Conservation (phyloP, 1,139 yeast genomes). For the Candida buenavistaensis region DNA sequence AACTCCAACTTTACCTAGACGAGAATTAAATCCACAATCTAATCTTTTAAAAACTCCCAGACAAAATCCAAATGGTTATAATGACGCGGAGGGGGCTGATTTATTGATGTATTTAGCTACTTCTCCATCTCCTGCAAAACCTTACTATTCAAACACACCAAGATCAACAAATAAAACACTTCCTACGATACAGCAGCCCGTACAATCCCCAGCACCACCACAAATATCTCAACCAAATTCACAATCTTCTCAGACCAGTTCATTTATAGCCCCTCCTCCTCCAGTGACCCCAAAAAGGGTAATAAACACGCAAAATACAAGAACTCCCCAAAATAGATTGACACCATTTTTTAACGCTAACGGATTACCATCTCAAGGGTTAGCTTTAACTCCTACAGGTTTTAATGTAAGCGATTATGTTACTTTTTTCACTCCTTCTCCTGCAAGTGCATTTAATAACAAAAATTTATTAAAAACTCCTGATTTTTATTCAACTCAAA, state of each 20-base stretch:
- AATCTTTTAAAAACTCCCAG: slow-evolving; percentile 33
- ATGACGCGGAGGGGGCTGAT: slow-evolving; percentile 81
- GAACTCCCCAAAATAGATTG: slow-evolving; percentile 46
- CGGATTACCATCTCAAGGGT: slow-evolving; percentile 45
- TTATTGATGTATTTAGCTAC: slow-evolving; percentile 79
- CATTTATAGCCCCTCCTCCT: slow-evolving; percentile 42
- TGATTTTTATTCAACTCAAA: slow-evolving; percentile 33
- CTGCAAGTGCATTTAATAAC: slow-evolving; percentile 41
- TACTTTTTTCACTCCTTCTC: slow-evolving; percentile 75
- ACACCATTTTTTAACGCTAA: slow-evolving; percentile 40
- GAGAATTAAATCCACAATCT: slow-evolving; percentile 17
- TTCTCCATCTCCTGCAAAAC: slow-evolving; percentile 74
- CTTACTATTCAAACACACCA: slow-evolving; percentile 37
- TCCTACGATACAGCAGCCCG: slow-evolving; percentile 7
- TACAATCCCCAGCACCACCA: slow-evolving; percentile 6
- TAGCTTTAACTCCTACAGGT: slow-evolving; percentile 61
- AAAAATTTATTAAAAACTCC: slow-evolving; percentile 43
- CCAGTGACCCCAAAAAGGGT: slow-evolving; percentile 48
- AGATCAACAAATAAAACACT: slow-evolving; percentile 14
- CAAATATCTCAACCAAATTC: slow-evolving; percentile 5
- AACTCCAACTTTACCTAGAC: slow-evolving; percentile 37
- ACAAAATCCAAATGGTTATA: slow-evolving; percentile 17
- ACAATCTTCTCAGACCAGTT: slow-evolving; percentile 3
- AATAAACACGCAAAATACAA: slow-evolving; percentile 19
- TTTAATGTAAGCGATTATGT: slow-evolving; percentile 84